Evolutionary conservation across 2,329 filamentous ascomycete species (phyloP).

Genomic region (Leptographium lundbergii): DNA sequence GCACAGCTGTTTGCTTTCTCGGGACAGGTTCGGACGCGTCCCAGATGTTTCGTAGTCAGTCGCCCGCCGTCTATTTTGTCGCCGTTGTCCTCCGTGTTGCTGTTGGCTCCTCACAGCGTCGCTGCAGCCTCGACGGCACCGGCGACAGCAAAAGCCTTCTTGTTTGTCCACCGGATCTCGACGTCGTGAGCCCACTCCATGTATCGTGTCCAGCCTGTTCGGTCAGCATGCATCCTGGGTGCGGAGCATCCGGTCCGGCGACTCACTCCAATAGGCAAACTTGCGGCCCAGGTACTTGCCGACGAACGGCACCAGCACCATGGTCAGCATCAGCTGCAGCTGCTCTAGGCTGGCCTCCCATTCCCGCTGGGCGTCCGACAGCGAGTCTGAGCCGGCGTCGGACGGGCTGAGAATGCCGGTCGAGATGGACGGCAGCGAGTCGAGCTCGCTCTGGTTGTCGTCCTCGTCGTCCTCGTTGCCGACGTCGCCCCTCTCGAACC

Average conservation of each 20-base stretch:
- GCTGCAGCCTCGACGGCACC: conserved; percentile 50
- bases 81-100: background rate
- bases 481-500: background rate
- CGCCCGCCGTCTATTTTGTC: background rate
- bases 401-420: conserved; percentile 28
- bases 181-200: conserved; percentile 90
- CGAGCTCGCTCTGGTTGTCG: conserved; percentile 44
- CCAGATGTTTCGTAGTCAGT: background rate
- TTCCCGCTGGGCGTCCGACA: conserved; percentile 82
- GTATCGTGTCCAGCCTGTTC: conserved; percentile 72
- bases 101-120: conserved; percentile 27
- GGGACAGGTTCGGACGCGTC: background rate
- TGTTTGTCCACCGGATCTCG: conserved; percentile 54
- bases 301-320: conserved; percentile 87
- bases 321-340: conserved; percentile 80
- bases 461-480: conserved; percentile 9
- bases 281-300: conserved; percentile 93
- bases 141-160: conserved; percentile 47
- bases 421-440: conserved; percentile 51
- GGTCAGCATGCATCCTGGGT: conserved; percentile 1
- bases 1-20: background rate
- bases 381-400: conserved; percentile 31
- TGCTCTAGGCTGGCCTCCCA: conserved; percentile 94
- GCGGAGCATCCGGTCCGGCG: background rate
- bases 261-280: conserved; percentile 91